Base-by-base conservation (phyloP, 306 rosid species). In the Cyclanthera cordifolia region DNA sequence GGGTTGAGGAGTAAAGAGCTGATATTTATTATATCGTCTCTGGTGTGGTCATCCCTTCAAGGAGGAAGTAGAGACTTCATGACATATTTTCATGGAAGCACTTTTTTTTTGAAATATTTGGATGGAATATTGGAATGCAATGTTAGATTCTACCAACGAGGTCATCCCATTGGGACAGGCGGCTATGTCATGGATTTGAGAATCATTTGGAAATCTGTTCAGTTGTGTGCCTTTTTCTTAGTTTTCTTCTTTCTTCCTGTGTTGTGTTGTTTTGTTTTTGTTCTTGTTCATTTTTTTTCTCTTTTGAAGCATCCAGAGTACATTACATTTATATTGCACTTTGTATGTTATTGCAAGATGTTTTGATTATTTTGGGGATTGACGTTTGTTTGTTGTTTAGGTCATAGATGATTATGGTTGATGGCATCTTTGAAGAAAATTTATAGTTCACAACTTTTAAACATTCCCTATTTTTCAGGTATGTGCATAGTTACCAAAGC, bases 401-500 rank as follows among this genome's bases (percentile, higher is more conserved):
- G 48, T 65, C 34, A 45, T 20, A 43, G 69, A 21, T 21, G 52
- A 41, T 65, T 23, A 43, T 43, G 60, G 19, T 6, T n/a, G 30
- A 30, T 13, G 41, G 11, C 52, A 47, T 17, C 25, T 52, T 69
- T 19, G 30, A 21, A 19, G 30, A 25, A 27, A 24, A 43, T 39
- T 11, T 70, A 6, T 23, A 2, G 28, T 70, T 37, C 7, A 20
- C 20, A 60, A 28, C 49, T 8, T 71, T 24, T 21, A 14, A 71
- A 24, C 20, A 20, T 56, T 37, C 20, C 19, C 20, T 4, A 69
- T 50, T 39, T 59, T 78, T 73, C 76, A 93, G 98, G 98, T 93
- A 93, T 68, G 83, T 93, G 20, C 98, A 93, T 74, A 90, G 99
- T 81, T 93, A 90, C 70, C 99, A 93, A 84, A 93, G 99, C 88